Conservation (phyloP, 2,329 filamentous ascomycete genomes). For the Ophiostoma sp. region DNA sequence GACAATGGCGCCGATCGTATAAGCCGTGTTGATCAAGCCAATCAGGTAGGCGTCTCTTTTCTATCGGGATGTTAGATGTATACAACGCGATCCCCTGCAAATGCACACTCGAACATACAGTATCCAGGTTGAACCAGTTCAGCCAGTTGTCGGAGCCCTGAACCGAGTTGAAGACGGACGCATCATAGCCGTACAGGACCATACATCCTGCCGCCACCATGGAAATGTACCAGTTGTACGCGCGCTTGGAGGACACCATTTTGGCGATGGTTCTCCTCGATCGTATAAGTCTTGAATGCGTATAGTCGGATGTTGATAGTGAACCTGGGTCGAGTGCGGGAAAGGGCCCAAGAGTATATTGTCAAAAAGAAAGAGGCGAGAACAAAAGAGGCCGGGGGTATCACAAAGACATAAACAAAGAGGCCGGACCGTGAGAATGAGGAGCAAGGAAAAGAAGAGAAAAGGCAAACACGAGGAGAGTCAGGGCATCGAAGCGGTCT, state of each 20-base stretch:
- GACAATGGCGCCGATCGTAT: constrained; percentile 69
- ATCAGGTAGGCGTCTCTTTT: constrained; percentile 47
- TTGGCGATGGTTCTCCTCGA: constrained; percentile 25
- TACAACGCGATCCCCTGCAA: not conserved
- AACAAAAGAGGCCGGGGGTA: not conserved
- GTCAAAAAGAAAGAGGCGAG: not conserved
- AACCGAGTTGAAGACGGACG: constrained; percentile 71
- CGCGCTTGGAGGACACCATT: constrained; percentile 34
- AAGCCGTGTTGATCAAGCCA: constrained; percentile 63
- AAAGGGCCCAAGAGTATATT: not conserved
- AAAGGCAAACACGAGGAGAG: not conserved
- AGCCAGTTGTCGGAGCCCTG: constrained; percentile 69
- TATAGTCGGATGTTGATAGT: not conserved
- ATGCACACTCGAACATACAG: constrained; percentile 3
- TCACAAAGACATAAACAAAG: not conserved
- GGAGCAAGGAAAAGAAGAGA: not conserved
- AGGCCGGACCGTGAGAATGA: not conserved
- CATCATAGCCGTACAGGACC: constrained; percentile 75
- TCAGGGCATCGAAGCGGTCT: not conserved
- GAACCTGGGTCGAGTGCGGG: not conserved
- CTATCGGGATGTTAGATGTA: constrained; percentile 27
- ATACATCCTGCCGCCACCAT: constrained; percentile 71
- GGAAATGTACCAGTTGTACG: constrained; percentile 56
- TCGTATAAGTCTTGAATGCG: not conserved
- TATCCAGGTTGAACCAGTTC: constrained; percentile 58